Conservation (phyloP, 1,284 basidiomycete genomes). For the Boletellus deceptivus region DNA sequence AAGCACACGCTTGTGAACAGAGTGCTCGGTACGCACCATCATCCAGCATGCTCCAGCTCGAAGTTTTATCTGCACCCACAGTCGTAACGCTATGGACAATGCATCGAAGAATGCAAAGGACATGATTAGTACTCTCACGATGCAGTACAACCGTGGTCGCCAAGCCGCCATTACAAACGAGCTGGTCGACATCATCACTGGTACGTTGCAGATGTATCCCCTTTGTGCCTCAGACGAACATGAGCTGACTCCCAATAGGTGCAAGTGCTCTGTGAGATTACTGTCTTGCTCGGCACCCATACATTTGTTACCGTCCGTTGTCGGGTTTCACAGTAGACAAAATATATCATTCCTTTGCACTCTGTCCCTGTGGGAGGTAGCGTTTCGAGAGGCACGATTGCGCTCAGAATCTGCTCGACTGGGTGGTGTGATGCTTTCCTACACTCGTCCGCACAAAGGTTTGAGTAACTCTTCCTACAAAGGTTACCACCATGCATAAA, state of each 20-base stretch:
- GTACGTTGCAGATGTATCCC: slow-evolving; percentile 37
- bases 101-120: slow-evolving; percentile 97
- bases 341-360: slow-evolving; percentile 20
- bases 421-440: background rate
- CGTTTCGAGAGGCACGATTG: background rate
- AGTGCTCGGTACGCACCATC: slow-evolving; percentile 63
- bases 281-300: slow-evolving; percentile 12
- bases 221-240: background rate
- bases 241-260: slow-evolving; percentile 28
- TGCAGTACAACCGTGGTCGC: slow-evolving; percentile 99
- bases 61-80: slow-evolving; percentile 22
- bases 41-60: slow-evolving; percentile 8
- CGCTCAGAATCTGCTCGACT: background rate
- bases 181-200: slow-evolving; percentile 92
- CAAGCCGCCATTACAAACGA: slow-evolving; percentile 98
- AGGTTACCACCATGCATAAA: slow-evolving; percentile 13
- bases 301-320: slow-evolving; percentile 13
- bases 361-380: background rate
- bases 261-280: slow-evolving; percentile 42
- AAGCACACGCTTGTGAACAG: slow-evolving; percentile 95
- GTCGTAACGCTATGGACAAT: slow-evolving; percentile 99
- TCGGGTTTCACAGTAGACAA: slow-evolving; percentile 23
- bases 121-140: slow-evolving; percentile 84
- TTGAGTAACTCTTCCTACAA: background rate
- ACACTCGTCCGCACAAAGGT: background rate